phyloP scores from a whole-genome alignment of 257 asterid species.

The Forsythia suspensa region DNA sequence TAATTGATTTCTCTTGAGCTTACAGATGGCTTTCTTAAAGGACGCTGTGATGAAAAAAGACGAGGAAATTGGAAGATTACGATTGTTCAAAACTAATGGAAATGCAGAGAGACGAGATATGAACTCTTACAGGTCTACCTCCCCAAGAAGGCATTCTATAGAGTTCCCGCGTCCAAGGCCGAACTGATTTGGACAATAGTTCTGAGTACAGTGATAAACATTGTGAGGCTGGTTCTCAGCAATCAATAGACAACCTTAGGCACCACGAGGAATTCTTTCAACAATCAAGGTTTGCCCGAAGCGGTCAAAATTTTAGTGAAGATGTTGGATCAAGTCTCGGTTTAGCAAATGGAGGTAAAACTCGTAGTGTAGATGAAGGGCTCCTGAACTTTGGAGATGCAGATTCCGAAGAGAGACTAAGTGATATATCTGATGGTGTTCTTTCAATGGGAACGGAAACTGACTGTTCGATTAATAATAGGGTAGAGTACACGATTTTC shows the following conservation, averaged over 20 bases:
- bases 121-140: constrained; percentile 53
- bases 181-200: constrained; percentile 57
- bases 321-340: constrained; percentile 37
- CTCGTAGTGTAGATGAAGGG: constrained; percentile 54
- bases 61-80: constrained; percentile 66
- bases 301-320: constrained; percentile 32
- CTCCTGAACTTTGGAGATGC: constrained; percentile 77
- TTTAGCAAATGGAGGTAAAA: constrained; percentile 37
- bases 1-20: constrained; percentile 15
- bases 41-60: constrained; percentile 70
- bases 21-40: constrained; percentile 77
- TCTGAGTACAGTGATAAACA: constrained; percentile 85
- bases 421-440: constrained; percentile 94
- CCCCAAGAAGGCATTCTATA: constrained; percentile 62
- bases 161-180: constrained; percentile 45
- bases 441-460: constrained; percentile 96
- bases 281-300: constrained; percentile 70
- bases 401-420: constrained; percentile 85
- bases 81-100: constrained; percentile 42
- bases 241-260: constrained; percentile 68
- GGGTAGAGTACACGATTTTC: constrained; percentile 81
- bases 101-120: constrained; percentile 45
- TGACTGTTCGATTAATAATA: constrained; percentile 76
- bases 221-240: constrained; percentile 89
- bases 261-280: constrained; percentile 75